These are phyloP conservation scores for Phaseolus lunatus DNA, from an alignment of 306 rosid species.

Conservation along the genomic window DNA sequence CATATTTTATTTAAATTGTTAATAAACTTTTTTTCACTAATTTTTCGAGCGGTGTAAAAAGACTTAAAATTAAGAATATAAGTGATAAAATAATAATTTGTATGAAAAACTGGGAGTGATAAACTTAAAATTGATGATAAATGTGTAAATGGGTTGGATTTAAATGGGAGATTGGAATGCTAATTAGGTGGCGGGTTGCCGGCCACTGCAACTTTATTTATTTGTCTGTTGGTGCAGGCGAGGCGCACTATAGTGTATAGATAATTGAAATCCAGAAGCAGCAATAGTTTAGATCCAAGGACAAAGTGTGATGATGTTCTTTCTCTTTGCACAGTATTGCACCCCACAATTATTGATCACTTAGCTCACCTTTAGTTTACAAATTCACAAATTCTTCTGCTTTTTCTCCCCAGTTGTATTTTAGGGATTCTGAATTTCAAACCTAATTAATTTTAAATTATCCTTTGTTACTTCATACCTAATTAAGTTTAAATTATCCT, in stretches of 20 bases:
- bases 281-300: not conserved
- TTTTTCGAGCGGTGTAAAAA: no score
- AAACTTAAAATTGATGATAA: not conserved
- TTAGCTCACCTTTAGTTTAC: not conserved
- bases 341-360: conserved; percentile 4
- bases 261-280: conserved; percentile 12
- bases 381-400: not conserved
- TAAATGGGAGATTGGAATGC: conserved; percentile 21
- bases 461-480: not conserved
- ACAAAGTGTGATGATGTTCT: conserved; percentile 9
- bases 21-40: no score
- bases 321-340: not conserved
- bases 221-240: conserved; percentile 33
- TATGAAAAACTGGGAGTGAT: not conserved
- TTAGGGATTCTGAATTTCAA: not conserved
- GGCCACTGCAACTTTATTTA: conserved; percentile 50
- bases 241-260: conserved; percentile 6
- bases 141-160: conserved; percentile 15
- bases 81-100: not conserved
- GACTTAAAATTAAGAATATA: not conserved
- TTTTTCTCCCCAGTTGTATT: not conserved
- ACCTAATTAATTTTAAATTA: not conserved
- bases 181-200: conserved; percentile 43
- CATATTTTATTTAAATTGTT: no score
- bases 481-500: not conserved